Evolutionary conservation across 768 basidiomycete genomes (phyloP).

Genomic region (Gymnopilus dilepis): DNA sequence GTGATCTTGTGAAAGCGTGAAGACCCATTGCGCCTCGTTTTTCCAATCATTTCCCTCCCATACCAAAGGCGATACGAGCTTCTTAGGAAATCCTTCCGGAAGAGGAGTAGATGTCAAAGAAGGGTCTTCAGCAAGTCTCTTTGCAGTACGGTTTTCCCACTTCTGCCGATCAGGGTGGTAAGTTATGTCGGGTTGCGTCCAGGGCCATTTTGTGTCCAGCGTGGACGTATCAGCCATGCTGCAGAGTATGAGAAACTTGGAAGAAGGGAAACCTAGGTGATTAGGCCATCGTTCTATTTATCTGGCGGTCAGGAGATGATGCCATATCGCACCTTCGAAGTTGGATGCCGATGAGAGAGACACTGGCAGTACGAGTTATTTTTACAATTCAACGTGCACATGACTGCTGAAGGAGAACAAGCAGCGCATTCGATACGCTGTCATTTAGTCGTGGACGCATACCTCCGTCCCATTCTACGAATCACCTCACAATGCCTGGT

Average conservation of each 20-base stretch:
- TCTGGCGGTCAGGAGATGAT: conserved; percentile 7
- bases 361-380: background rate
- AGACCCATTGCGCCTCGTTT: conserved; percentile 46
- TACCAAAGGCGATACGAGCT: conserved; percentile 41
- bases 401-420: background rate
- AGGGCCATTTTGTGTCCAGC: background rate
- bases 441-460: too few species aligned
- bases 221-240: background rate
- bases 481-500: too few species aligned
- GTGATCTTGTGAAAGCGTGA: conserved; percentile 34
- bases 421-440: too few species aligned
- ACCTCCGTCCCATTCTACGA: too few species aligned
- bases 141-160: conserved; percentile 43
- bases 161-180: conserved; percentile 46
- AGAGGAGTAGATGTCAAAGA: conserved; percentile 33
- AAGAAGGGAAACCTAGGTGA: background rate
- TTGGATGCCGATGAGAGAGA: background rate
- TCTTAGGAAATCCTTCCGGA: conserved; percentile 42
- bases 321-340: conserved; percentile 14
- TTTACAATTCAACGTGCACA: background rate
- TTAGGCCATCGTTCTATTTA: background rate
- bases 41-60: conserved; percentile 51
- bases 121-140: conserved; percentile 39
- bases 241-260: background rate
- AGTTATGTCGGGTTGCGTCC: conserved; percentile 41